phyloP scores from a whole-genome alignment of 2,329 filamentous ascomycete genomes.

The Pseudocercospora cruenta region DNA sequence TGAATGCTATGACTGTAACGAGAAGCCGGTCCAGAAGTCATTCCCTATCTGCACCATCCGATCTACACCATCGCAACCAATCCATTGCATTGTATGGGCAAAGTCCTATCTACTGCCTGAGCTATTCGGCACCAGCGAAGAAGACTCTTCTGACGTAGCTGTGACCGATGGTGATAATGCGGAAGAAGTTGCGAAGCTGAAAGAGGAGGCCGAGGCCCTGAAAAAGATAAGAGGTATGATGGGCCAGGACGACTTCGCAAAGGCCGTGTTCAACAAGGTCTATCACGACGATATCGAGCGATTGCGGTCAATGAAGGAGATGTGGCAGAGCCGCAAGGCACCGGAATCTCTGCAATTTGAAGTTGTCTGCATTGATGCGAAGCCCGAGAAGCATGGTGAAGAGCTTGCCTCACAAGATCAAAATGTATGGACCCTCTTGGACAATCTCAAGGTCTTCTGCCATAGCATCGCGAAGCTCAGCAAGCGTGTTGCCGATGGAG shows the following conservation, averaged over 20 bases:
- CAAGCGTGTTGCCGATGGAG: conserved; percentile 65
- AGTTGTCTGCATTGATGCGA: conserved; percentile 42
- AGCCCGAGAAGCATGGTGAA: conserved; percentile 41
- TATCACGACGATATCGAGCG: conserved; percentile 84
- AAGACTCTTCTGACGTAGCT: conserved; percentile 78
- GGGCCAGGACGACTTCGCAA: conserved; percentile 74
- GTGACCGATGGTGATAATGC: conserved; percentile 83
- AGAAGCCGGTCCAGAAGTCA: conserved; percentile 86
- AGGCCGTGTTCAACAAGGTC: conserved; percentile 88
- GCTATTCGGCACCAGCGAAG: conserved; percentile 89
- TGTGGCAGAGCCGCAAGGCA: conserved; percentile 85
- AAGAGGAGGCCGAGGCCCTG: conserved; percentile 79
- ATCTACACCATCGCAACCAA: conserved; percentile 92
- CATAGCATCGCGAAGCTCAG: conserved; percentile 80
- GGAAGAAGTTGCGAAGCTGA: conserved; percentile 84
- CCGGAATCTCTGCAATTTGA: conserved; percentile 75
- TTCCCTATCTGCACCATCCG: conserved; percentile 97
- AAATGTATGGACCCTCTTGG: conserved; percentile 74
- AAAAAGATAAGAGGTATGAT: conserved; percentile 81
- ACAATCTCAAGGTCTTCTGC: conserved; percentile 84
- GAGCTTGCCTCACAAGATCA: conserved; percentile 67
- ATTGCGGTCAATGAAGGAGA: conserved; percentile 83
- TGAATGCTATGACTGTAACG: conserved; percentile 93
- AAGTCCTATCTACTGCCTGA: conserved; percentile 97
- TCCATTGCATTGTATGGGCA: conserved; percentile 98